Percentiles rank a stretch among this genome's conserved stretches.
These are phyloP conservation scores for Diversispora epigaea DNA, from an alignment of 192 early-diverging fungal species.

Conservation along the genomic window DNA sequence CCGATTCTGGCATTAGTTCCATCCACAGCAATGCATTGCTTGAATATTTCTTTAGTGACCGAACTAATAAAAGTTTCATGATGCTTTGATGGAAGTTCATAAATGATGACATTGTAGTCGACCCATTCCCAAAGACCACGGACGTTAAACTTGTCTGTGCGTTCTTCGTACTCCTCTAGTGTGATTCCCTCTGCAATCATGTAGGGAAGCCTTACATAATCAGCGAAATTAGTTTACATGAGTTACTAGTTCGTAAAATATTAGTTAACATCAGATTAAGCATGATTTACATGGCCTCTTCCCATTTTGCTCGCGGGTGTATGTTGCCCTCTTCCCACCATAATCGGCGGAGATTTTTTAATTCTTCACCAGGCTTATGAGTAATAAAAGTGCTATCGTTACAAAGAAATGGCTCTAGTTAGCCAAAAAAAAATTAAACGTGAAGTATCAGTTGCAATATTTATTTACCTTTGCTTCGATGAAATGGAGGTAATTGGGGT, in stretches of 20 bases:
- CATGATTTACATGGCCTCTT: slow-evolving; percentile 18
- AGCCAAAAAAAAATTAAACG: too few relatives aligned
- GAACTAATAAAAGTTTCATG: not conserved
- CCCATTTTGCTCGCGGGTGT: slow-evolving; percentile 14
- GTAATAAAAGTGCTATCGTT: too few relatives aligned
- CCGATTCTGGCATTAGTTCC: not conserved
- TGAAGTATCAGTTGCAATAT: too few relatives aligned
- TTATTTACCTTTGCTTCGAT: too few relatives aligned
- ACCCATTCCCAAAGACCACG: not conserved
- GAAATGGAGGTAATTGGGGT: too few relatives aligned
- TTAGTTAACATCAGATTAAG: not conserved
- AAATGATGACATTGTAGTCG: too few relatives aligned
- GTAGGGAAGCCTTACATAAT: slow-evolving; percentile 12
- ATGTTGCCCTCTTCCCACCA: not conserved
- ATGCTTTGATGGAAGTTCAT: too few relatives aligned
- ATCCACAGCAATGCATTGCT: not conserved
- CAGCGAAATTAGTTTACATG: not conserved
- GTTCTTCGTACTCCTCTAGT: slow-evolving; percentile 12
- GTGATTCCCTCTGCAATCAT: not conserved
- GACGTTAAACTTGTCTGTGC: not conserved
- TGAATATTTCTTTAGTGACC: not conserved
- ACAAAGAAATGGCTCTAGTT: too few relatives aligned
- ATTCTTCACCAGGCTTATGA: too few relatives aligned
- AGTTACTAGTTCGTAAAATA: not conserved
- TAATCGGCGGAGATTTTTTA: not conserved